Conservation (phyloP, 129 eudicot genomes). For the Chrysanthemum lavandulifolium region DNA sequence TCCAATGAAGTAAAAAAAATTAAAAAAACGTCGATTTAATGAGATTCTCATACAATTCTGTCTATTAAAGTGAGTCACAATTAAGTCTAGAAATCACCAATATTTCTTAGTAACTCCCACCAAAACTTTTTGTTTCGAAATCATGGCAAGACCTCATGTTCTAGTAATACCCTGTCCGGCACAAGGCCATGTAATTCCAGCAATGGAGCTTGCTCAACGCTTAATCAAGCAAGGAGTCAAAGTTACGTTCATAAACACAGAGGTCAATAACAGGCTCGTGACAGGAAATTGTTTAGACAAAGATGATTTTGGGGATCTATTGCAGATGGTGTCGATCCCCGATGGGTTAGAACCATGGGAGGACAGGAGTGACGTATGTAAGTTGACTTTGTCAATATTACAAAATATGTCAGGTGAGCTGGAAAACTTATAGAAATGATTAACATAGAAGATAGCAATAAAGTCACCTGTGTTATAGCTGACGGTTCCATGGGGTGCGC, state of each 20-base stretch:
- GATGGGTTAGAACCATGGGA: conserved; percentile 39
- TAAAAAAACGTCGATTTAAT: neutral
- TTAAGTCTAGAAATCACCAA: neutral
- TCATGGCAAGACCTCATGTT: conserved; percentile 28
- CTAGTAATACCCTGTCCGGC: conserved; percentile 47
- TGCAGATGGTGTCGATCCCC: conserved; percentile 28
- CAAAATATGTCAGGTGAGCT: conserved; percentile 33
- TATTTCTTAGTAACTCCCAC: neutral
- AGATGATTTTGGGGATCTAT: conserved; percentile 4
- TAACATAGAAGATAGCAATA: conserved; percentile 18
- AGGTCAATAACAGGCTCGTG: conserved; percentile 33
- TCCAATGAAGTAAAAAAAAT: neutral
- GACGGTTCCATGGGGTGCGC: too few relatives aligned
- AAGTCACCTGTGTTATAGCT: too few relatives aligned
- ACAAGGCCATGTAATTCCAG: conserved; percentile 64
- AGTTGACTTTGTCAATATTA: conserved; percentile 19
- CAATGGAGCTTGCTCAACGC: conserved; percentile 37
- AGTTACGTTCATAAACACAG: conserved; percentile 42
- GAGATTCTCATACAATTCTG: neutral
- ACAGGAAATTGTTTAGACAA: conserved; percentile 14
- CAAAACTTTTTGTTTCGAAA: neutral
- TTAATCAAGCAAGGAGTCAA: conserved; percentile 32
- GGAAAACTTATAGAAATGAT: conserved; percentile 29
- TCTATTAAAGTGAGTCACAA: neutral
- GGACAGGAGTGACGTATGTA: conserved; percentile 28